Conservation (phyloP, 2,329 filamentous ascomycete species). For the Cladobotryum protrusum region DNA sequence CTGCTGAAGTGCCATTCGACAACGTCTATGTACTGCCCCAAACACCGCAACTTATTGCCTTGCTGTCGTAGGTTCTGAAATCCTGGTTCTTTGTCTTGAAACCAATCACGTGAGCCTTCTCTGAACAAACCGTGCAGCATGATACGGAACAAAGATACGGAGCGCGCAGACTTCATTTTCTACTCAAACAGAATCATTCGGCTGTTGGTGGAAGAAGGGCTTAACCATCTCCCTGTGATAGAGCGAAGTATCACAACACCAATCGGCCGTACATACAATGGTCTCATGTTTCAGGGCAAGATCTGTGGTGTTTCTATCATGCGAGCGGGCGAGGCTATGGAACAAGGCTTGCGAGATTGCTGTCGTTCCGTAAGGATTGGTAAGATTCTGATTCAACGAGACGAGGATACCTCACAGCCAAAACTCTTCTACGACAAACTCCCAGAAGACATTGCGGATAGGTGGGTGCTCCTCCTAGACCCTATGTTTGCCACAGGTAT, state of each 20-base stretch:
- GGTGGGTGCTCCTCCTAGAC: conserved; percentile 91
- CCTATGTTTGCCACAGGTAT: conserved; percentile 98
- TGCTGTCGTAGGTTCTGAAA: conserved; percentile 74
- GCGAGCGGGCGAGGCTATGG: conserved; percentile 97
- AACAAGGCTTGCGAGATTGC: conserved; percentile 91
- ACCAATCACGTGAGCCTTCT: conserved; percentile 3
- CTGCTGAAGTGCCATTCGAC: conserved; percentile 69
- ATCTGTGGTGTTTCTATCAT: conserved; percentile 99
- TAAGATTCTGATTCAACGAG: conserved; percentile 95
- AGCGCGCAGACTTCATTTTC: conserved; percentile 96
- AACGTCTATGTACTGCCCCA: conserved; percentile 89
- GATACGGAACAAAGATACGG: conserved; percentile 86
- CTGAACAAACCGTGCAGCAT: conserved; percentile 56
- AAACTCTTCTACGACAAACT: conserved; percentile 98
- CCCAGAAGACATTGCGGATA: conserved; percentile 81
- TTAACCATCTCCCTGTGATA: conserved; percentile 92
- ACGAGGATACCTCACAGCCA: conserved; percentile 88
- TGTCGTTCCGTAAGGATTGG: conserved; percentile 97
- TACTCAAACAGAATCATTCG: conserved; percentile 98
- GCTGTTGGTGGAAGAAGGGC: conserved; percentile 88
- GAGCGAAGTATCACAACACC: conserved; percentile 87
- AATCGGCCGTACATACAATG: conserved; percentile 79
- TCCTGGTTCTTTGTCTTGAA: background rate
- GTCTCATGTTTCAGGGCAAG: conserved; percentile 93
- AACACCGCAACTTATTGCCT: conserved; percentile 92